Base-by-base conservation (phyloP, 768 basidiomycete species). In the Thelephora ganbajun region DNA sequence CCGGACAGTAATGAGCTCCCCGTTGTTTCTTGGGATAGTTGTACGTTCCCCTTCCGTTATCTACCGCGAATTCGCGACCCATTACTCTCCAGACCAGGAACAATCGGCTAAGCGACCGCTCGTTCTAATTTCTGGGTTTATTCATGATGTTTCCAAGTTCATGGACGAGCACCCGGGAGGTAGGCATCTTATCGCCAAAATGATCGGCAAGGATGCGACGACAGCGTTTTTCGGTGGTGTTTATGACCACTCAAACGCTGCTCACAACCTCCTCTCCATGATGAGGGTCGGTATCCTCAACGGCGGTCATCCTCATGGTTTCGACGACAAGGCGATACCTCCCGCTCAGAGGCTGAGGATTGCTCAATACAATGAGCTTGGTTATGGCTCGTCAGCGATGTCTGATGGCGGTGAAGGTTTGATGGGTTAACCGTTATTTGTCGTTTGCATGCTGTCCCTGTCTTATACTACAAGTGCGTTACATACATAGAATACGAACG, bases 171-270 rank as follows among this genome's bases (percentile, higher is more conserved):
- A 96, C 60, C 92, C 92, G 3, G 91, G 92, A 54, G 92, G 92
- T 12, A 77, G 81, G 2, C 87, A 92, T 58, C 66, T 90, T 22
- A 67, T 97, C 50, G 75, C 79, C 54, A 85, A 86, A 63, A 74
- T 83, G 62, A 84, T 92, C 55, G 92, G 92, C 48, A 86, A 78
- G 61, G 92, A 94, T 57, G 91, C 86, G 2, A 90, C 90, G 2
- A 87, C 88, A 0, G 90, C 91, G 5, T 96, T 94, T 73, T 92
- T 94, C 57, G 92, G 92, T 51, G 87, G 85, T 50, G 82, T 91
- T 0, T 89, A 89, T 57, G 84, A 86, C 54, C 88, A 90, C 58
- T 87, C 83, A 26, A 90, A 90, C 59, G 84, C 86, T 41, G 85
- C 88, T 5, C 85, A 90, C 62, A 43, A 69, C 67, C 57, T 75